These are phyloP conservation scores for Chlamydomonas incerta DNA, from an alignment of 139 green algal species.

Conservation along the genomic window DNA sequence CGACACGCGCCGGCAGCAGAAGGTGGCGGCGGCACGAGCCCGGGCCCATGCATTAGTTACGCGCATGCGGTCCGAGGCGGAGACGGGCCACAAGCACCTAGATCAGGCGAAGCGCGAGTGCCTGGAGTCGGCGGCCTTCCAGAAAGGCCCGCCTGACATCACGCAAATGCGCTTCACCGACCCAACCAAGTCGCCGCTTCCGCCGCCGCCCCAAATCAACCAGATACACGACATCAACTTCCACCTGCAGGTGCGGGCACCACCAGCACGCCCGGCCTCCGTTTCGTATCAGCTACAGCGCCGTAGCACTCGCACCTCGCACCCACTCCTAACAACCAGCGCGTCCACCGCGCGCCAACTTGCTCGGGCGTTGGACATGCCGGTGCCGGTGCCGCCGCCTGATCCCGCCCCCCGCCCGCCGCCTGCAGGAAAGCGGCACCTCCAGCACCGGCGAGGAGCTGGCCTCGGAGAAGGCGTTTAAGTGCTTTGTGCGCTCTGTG, in stretches of 20 bases:
- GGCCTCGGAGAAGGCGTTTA: conserved; percentile 66
- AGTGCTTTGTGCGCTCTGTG: conserved; percentile 72
- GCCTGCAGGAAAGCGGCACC: conserved; percentile 30
- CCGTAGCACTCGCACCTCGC: no score
- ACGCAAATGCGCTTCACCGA: conserved; percentile 29
- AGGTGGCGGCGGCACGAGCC: conserved; percentile 36
- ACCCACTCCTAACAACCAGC: no score
- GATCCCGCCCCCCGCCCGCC: neutral
- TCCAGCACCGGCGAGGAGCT: conserved; percentile 46
- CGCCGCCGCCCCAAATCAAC: conserved; percentile 17
- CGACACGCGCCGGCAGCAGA: conserved; percentile 43
- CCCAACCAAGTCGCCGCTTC: neutral
- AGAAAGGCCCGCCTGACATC: conserved; percentile 21
- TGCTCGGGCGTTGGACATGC: no score
- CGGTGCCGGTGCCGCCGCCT: no score
- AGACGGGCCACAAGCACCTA: conserved; percentile 55
- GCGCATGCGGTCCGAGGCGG: conserved; percentile 65
- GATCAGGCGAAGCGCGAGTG: conserved; percentile 47
- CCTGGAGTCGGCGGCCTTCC: neutral
- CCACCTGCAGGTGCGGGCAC: conserved; percentile 26
- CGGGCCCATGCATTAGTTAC: conserved; percentile 48
- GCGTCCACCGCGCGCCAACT: no score
- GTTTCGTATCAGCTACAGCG: no score
- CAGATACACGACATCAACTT: conserved; percentile 48
- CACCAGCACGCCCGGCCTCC: no score